Evolutionary conservation across 768 basidiomycete genomes (phyloP), one percentile per base, ranked within the genome.

Genomic region (Jaapia argillacea): DNA sequence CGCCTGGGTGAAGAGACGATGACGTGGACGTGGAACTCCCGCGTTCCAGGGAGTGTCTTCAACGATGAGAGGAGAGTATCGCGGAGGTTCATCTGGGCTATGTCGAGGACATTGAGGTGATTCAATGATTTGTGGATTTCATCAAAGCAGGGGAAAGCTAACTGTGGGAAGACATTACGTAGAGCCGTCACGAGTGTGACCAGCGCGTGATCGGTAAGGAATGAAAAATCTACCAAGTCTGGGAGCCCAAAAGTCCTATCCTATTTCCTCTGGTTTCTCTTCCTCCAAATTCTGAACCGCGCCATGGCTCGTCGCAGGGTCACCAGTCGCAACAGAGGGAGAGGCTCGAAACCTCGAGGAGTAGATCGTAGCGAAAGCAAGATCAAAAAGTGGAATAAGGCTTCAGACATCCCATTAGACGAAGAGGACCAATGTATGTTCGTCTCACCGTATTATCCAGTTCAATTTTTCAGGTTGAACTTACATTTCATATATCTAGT

Each of bases 381-480:
- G 49, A 53, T 85, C 7, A 73, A 73, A 46, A 73, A 74, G 59
- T 88, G 86, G 85, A 70, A 85, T 47, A 77, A 68, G 25, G 50
- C 62, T 20, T 67, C 69, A 4, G 87, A 89, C 53, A 75, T 89
- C 42, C 82, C 80, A 6, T 55, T 84, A 48, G 85, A 89, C 51
- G 81, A 79, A 51, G 83, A 86, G 55, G 86, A 89, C 56, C 71
- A 80, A 55, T 88, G 86, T 87, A 53, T 48, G 81, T 68, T 40
- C 38, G 44, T 35, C 35, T n/a, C n/a, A n/a, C n/a, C n/a, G n/a
- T n/a, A n/a, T n/a, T n/a, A n/a, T n/a, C n/a, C n/a, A n/a, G n/a
- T 33, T 20, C 21, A 42, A 36, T 40, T 38, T 22, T 46, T 24
- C 13, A 1, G 27, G 50, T 42, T 20, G 28, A 42, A 18, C 22